phyloP scores from a whole-genome alignment of 2,329 filamentous ascomycete species.

The Beauveria sp. region DNA sequence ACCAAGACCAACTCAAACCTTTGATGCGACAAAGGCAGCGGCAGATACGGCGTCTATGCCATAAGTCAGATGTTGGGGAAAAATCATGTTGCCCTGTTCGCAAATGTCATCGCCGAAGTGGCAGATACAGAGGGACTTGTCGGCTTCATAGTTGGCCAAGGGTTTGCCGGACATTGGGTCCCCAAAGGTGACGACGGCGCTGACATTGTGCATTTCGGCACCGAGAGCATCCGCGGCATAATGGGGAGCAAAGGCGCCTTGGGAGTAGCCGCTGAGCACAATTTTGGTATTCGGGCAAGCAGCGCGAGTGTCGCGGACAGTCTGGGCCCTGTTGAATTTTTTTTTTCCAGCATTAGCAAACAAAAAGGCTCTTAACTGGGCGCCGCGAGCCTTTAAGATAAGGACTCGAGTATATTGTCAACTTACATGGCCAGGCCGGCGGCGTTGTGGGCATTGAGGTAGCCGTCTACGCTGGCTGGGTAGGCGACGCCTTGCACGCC shows the following conservation, averaged over 20 bases:
- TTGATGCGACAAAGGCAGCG: slow-evolving; percentile 17
- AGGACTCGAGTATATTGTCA: too few species aligned
- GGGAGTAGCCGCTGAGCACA: slow-evolving; percentile 21
- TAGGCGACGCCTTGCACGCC: slow-evolving; percentile 22
- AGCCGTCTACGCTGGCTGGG: slow-evolving; percentile 20
- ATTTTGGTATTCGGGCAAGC: slow-evolving; percentile 12
- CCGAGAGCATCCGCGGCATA: slow-evolving; percentile 19
- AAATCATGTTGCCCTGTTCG: slow-evolving; percentile 20
- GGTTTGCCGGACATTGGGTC: slow-evolving; percentile 19
- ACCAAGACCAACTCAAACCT: slow-evolving; percentile 2
- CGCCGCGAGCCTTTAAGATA: neutral
- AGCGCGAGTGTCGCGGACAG: slow-evolving; percentile 21
- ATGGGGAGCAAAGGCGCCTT: slow-evolving; percentile 21
- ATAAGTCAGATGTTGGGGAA: slow-evolving; percentile 21
- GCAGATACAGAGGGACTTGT: slow-evolving; percentile 18
- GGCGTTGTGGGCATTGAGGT: slow-evolving; percentile 16
- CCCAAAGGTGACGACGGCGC: slow-evolving; percentile 25
- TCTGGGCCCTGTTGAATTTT: slow-evolving; percentile 23
- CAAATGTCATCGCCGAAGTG: slow-evolving; percentile 24
- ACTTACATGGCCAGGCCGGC: slow-evolving; percentile 19
- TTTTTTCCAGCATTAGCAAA: neutral
- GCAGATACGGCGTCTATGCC: slow-evolving; percentile 17
- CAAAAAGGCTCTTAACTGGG: neutral
- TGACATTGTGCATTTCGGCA: slow-evolving; percentile 18
- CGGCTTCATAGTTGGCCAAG: slow-evolving; percentile 17